Conservation (phyloP, 164 flowering plant genomes). For the Vitis labrusca region DNA sequence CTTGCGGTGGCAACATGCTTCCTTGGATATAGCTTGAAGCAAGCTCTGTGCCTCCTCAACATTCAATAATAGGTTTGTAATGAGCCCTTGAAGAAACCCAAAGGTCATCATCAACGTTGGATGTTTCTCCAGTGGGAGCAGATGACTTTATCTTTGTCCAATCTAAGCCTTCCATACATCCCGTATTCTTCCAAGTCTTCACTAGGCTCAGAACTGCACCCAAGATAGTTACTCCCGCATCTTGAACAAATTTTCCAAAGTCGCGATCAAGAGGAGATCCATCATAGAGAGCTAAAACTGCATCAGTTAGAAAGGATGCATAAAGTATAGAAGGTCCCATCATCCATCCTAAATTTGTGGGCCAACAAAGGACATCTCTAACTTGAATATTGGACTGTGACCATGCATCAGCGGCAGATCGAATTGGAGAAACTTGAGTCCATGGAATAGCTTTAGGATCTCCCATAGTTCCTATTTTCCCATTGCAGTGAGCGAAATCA, state of each 20-base stretch:
- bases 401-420: conserved; percentile 76
- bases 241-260: conserved; percentile 95
- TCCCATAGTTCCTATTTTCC: conserved; percentile 21
- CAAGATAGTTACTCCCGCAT: conserved; percentile 82
- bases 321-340: conserved; percentile 74
- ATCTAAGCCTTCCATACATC: conserved; percentile 80
- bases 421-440: conserved; percentile 84
- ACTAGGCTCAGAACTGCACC: conserved; percentile 96
- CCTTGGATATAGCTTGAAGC: conserved; percentile 73
- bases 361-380: conserved; percentile 87
- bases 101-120: conserved; percentile 87
- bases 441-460: conserved; percentile 97
- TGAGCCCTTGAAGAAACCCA: conserved; percentile 90
- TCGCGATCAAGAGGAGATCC: conserved; percentile 91
- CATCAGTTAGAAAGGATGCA: conserved; percentile 71
- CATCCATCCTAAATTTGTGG: conserved; percentile 96
- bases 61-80: conserved; percentile 80
- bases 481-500: no score
- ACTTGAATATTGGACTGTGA: conserved; percentile 46
- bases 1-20: conserved; percentile 76
- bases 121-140: conserved; percentile 85
- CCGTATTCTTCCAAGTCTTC: conserved; percentile 79
- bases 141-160: conserved; percentile 85
- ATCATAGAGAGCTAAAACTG: conserved; percentile 83
- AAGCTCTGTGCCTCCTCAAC: conserved; percentile 95